These are phyloP conservation scores for Fusarium cyanostomum DNA, from an alignment of 2,329 filamentous ascomycete species.

Conservation along the genomic window DNA sequence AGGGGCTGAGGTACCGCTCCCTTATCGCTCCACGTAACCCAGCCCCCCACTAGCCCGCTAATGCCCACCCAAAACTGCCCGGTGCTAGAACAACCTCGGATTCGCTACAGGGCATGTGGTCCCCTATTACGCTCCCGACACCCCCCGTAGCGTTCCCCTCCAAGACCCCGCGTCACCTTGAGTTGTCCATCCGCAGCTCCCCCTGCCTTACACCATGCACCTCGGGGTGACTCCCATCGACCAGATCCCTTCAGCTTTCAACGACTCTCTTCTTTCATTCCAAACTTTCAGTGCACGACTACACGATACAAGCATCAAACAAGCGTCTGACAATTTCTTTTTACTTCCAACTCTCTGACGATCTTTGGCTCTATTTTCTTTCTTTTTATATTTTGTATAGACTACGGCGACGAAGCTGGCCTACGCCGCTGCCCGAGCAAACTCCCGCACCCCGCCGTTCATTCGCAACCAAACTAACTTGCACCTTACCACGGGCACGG, in stretches of 20 bases:
- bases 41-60: neutral
- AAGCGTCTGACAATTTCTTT: slow-evolving; percentile 36
- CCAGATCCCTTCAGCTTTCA: slow-evolving; percentile 21
- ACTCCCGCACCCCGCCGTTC: slow-evolving; percentile 29
- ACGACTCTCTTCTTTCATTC: slow-evolving; percentile 34
- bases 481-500: slow-evolving; percentile 14
- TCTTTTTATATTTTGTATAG: slow-evolving; percentile 25
- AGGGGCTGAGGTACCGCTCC: slow-evolving; percentile 15
- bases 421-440: slow-evolving; percentile 40
- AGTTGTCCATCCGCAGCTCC: slow-evolving; percentile 9
- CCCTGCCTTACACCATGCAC: slow-evolving; percentile 27
- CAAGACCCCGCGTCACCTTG: slow-evolving; percentile 28
- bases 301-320: slow-evolving; percentile 41
- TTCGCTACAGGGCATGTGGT: slow-evolving; percentile 29
- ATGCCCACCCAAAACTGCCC: slow-evolving; percentile 3
- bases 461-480: slow-evolving; percentile 27
- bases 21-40: slow-evolving; percentile 24
- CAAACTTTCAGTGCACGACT: slow-evolving; percentile 38
- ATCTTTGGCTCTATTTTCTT: slow-evolving; percentile 24
- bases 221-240: slow-evolving; percentile 24
- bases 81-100: slow-evolving; percentile 24
- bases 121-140: slow-evolving; percentile 13
- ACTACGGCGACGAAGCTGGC: slow-evolving; percentile 41
- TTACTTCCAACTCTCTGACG: slow-evolving; percentile 27
- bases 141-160: slow-evolving; percentile 11